Conservation (phyloP, 192 early-diverging fungal species). For the Umbelopsis sp. region DNA sequence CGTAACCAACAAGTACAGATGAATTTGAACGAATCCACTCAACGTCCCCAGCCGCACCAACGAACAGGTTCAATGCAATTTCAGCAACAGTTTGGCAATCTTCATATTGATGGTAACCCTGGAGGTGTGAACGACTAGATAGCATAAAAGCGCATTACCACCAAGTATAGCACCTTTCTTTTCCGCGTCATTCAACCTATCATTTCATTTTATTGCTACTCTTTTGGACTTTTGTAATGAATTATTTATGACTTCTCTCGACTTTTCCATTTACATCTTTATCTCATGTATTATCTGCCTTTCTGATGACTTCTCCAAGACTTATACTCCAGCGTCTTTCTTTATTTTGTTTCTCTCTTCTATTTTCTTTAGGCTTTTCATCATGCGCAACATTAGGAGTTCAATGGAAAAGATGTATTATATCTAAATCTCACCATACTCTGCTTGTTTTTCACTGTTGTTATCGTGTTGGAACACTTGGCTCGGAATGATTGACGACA, state of each 20-base stretch:
- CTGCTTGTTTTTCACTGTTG: no score
- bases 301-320: slow-evolving; percentile 15
- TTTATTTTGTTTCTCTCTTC: no score
- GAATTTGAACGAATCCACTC: slow-evolving; percentile 1
- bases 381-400: no score
- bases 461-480: no score
- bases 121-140: slow-evolving; percentile 13
- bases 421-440: no score
- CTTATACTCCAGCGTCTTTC: not conserved
- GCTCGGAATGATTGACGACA: no score
- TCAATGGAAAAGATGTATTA: no score
- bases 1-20: not conserved
- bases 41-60: slow-evolving; percentile 23
- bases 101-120: slow-evolving; percentile 24
- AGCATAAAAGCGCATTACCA: not conserved
- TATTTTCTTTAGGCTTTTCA: no score
- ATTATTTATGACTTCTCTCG: slow-evolving; percentile 8
- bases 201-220: not conserved
- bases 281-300: not conserved
- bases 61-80: slow-evolving; percentile 35
- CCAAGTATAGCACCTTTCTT: not conserved
- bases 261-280: slow-evolving; percentile 5
- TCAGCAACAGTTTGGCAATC: slow-evolving; percentile 33
- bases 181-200: not conserved
- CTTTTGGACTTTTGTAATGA: slow-evolving; percentile 11